A percentile compares a stretch with the other conserved stretches of the same genome.
These are phyloP conservation scores for Akanthomyces muscarius DNA, from an alignment of 2,329 filamentous ascomycete genomes.

Conservation along the genomic window DNA sequence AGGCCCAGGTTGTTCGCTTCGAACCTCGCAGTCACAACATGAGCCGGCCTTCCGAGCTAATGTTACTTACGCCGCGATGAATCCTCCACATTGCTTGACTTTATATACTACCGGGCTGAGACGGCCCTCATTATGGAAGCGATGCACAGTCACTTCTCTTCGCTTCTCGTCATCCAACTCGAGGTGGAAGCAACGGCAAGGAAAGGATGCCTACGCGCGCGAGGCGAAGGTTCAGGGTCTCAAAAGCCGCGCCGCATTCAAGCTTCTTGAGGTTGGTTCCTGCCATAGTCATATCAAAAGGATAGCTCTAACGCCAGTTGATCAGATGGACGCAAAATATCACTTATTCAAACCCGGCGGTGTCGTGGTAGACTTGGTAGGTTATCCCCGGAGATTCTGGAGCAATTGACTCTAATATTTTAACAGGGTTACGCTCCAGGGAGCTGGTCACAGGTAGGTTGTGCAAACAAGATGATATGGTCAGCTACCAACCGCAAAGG, in stretches of 20 bases:
- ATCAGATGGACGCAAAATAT: conserved; percentile 76
- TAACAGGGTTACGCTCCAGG: conserved; percentile 70
- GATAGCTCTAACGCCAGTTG: conserved; percentile 4
- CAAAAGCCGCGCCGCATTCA: conserved; percentile 90
- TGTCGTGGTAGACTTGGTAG: conserved; percentile 84
- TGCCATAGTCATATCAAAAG: not conserved
- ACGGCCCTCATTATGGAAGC: not conserved
- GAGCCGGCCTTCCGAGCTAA: not conserved
- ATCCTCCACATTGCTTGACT: not conserved
- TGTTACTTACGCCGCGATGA: not conserved
- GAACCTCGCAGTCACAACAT: not conserved
- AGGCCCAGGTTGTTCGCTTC: not conserved
- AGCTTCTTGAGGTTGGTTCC: conserved; percentile 69
- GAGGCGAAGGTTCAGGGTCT: conserved; percentile 75
- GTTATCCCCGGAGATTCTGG: conserved; percentile 21
- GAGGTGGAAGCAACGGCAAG: conserved; percentile 79
- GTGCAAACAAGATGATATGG: not conserved
- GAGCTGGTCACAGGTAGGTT: conserved; percentile 62
- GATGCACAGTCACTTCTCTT: not conserved
- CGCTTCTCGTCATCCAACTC: conserved; percentile 24
- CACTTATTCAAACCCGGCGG: conserved; percentile 73
- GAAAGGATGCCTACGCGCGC: conserved; percentile 65
- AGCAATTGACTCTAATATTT: not conserved
- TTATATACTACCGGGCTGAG: not conserved
- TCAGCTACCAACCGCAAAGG: conserved; percentile 43